A percentile compares a stretch with the other conserved stretches of the same genome.
phyloP scores from a whole-genome alignment of 805 yeast genomes.

The Schizosaccharomyces japonicus region DNA sequence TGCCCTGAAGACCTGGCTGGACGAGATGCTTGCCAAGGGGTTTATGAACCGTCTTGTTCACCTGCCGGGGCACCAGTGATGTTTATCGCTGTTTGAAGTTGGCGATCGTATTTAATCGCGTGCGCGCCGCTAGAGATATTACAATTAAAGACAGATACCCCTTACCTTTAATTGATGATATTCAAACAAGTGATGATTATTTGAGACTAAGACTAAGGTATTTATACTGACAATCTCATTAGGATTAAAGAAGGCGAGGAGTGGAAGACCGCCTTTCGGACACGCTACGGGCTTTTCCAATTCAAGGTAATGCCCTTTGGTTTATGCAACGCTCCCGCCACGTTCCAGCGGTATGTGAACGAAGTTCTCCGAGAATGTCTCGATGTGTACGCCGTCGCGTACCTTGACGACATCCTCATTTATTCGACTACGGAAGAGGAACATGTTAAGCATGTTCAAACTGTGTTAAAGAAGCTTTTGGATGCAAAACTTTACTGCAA shows the following conservation, averaged over 20 bases:
- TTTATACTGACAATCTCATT: constrained; percentile 6
- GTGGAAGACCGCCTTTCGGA: constrained; percentile 13
- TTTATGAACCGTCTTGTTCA: background rate
- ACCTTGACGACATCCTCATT: constrained; percentile 12
- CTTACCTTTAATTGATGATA: no score
- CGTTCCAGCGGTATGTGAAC: constrained; percentile 11
- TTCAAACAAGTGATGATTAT: no score
- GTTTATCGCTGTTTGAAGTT: no score
- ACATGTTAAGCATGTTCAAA: constrained; percentile 7
- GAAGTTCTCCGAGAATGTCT: constrained; percentile 7
- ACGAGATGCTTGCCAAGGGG: background rate
- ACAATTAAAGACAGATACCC: no score
- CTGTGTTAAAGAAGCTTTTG: constrained; percentile 1
- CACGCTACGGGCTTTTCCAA: constrained; percentile 11
- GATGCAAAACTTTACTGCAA: constrained; percentile 4
- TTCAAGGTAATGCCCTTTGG: constrained; percentile 15
- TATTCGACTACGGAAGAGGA: constrained; percentile 7
- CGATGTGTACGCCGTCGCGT: constrained; percentile 8
- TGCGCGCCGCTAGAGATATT: no score
- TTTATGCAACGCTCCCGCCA: constrained; percentile 13
- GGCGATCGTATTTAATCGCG: no score
- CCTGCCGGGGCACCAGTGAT: background rate
- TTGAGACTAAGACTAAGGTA: no score
- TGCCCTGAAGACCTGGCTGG: background rate
- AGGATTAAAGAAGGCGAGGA: constrained; percentile 4